Evolutionary conservation across 2,329 filamentous ascomycete genomes (phyloP).

Genomic region (Ophiostoma triangulosporum): DNA sequence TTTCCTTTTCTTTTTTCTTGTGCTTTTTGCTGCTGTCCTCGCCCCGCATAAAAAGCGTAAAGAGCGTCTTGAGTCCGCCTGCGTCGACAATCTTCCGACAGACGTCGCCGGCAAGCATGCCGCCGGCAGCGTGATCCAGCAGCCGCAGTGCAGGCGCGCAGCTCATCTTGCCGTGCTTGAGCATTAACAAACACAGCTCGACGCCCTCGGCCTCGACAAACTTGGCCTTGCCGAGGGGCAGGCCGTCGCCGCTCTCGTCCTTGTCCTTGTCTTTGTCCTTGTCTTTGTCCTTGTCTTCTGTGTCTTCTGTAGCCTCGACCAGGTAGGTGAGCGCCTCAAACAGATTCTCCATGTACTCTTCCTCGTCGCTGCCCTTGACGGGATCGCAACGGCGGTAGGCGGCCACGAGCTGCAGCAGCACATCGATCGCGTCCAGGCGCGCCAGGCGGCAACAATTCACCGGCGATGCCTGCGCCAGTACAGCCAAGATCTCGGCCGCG

Average conservation of each 20-base stretch:
- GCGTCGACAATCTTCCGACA: slow-evolving; percentile 70
- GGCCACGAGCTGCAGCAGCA: slow-evolving; percentile 69
- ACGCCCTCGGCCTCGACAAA: slow-evolving; percentile 85
- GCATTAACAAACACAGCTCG: slow-evolving; percentile 82
- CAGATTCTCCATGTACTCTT: slow-evolving; percentile 88
- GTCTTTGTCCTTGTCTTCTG: neutral
- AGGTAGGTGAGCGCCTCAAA: slow-evolving; percentile 79
- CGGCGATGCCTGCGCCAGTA: slow-evolving; percentile 64
- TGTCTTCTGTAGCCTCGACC: slow-evolving; percentile 28
- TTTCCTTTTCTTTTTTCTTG: slow-evolving; percentile 6
- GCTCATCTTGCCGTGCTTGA: slow-evolving; percentile 68
- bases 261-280: slow-evolving; percentile 33
- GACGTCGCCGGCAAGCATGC: slow-evolving; percentile 31
- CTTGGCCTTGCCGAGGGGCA: slow-evolving; percentile 51
- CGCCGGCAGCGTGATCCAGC: slow-evolving; percentile 66
- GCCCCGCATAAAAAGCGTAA: slow-evolving; percentile 72
- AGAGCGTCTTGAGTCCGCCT: slow-evolving; percentile 71
- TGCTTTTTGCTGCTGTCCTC: slow-evolving; percentile 25
- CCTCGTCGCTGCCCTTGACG: slow-evolving; percentile 71
- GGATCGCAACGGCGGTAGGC: slow-evolving; percentile 79
- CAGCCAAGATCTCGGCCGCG: slow-evolving; percentile 78
- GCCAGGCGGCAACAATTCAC: slow-evolving; percentile 52
- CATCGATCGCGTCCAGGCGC: slow-evolving; percentile 58
- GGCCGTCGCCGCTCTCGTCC: neutral
- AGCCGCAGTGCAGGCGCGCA: slow-evolving; percentile 58